Conservation (phyloP, 331 rosid genomes). For the Arachis monticola region DNA sequence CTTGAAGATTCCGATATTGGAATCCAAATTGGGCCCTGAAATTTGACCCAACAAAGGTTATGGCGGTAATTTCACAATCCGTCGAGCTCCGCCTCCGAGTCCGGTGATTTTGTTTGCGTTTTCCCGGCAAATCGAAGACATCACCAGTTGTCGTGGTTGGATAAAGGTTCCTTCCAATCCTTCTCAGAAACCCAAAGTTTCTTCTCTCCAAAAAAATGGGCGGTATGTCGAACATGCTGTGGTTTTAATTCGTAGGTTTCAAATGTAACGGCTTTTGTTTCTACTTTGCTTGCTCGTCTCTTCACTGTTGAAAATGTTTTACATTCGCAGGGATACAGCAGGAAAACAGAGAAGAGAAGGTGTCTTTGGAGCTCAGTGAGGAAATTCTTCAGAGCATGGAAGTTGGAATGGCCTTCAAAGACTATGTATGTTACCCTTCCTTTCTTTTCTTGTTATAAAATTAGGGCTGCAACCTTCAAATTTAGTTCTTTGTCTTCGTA, state of each 20-base stretch:
- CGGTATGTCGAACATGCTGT: constrained; percentile 30
- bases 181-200: neutral
- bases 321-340: constrained; percentile 51
- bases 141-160: neutral
- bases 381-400: constrained; percentile 98
- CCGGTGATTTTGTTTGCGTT: too few species aligned
- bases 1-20: too few species aligned
- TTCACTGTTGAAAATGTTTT: neutral
- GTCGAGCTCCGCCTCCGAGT: too few species aligned
- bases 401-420: constrained; percentile 94
- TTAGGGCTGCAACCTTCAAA: constrained; percentile 15
- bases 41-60: too few species aligned
- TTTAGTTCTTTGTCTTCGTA: neutral
- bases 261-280: neutral
- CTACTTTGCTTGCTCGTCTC: neutral
- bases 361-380: constrained; percentile 86
- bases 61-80: neutral
- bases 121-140: neutral
- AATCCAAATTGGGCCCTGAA: too few species aligned
- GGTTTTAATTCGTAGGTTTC: neutral
- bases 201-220: constrained; percentile 38
- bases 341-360: constrained; percentile 86
- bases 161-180: neutral
- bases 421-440: constrained; percentile 62
- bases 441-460: neutral